Evolutionary conservation across 495 filamentous ascomycete species (phyloP).

Genomic region (Tirmania nivea): DNA sequence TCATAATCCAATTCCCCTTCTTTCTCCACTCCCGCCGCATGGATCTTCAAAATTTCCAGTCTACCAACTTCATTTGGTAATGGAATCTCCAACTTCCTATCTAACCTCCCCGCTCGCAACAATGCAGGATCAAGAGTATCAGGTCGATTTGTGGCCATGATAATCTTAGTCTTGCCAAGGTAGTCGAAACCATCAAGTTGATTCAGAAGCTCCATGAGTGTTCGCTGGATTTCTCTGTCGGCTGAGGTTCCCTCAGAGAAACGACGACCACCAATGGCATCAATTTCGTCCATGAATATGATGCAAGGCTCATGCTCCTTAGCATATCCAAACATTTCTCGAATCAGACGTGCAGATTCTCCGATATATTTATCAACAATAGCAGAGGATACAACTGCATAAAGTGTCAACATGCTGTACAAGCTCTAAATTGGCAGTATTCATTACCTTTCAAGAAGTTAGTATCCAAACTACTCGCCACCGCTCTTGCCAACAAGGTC

Average conservation of each 20-base stretch:
- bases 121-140: slow-evolving; percentile 94
- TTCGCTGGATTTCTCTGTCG: slow-evolving; percentile 96
- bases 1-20: slow-evolving; percentile 98
- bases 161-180: slow-evolving; percentile 98
- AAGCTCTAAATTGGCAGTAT: slow-evolving; percentile 4
- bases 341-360: slow-evolving; percentile 88
- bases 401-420: slow-evolving; percentile 10
- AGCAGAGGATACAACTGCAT: slow-evolving; percentile 85
- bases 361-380: slow-evolving; percentile 99
- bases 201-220: slow-evolving; percentile 96
- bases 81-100: slow-evolving; percentile 97
- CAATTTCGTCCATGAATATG: slow-evolving; percentile 99
- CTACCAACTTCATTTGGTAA: slow-evolving; percentile 97
- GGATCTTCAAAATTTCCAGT: slow-evolving; percentile 97
- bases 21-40: slow-evolving; percentile 60
- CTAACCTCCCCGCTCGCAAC: slow-evolving; percentile 77
- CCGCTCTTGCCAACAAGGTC: slow-evolving; percentile 82
- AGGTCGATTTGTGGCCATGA: slow-evolving; percentile 98
- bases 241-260: slow-evolving; percentile 98
- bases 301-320: slow-evolving; percentile 99
- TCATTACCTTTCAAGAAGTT: slow-evolving; percentile 86
- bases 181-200: slow-evolving; percentile 99
- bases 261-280: slow-evolving; percentile 89
- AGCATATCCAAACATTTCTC: slow-evolving; percentile 99
- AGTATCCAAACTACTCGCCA: slow-evolving; percentile 90